A percentile compares a stretch with the other conserved stretches of the same genome.
These are phyloP conservation scores for Plasmodium inui DNA, from an alignment of 169 alveolate species.

Conservation along the genomic window DNA sequence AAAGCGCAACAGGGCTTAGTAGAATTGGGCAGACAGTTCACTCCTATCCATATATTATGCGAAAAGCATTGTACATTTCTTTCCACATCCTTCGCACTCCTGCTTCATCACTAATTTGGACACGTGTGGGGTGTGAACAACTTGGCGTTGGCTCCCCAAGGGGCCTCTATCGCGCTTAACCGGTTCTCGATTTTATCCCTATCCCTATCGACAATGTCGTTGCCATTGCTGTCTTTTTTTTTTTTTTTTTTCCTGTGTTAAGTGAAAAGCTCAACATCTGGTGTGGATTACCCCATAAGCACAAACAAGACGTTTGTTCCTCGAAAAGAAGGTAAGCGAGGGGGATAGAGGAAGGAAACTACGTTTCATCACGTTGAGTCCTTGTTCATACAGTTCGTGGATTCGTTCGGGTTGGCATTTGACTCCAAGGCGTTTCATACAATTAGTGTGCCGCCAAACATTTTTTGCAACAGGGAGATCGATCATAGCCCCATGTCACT, in stretches of 20 bases:
- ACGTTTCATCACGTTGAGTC: background rate
- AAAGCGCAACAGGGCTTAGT: background rate
- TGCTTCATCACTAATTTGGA: background rate
- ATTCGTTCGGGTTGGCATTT: background rate
- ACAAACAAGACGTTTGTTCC: background rate
- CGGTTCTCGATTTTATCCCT: background rate
- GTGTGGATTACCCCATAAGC: background rate
- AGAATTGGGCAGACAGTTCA: background rate
- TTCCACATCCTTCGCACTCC: background rate
- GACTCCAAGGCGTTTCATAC: background rate
- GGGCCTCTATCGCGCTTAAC: background rate
- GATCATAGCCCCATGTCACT: background rate
- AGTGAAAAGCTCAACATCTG: background rate
- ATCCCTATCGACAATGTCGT: background rate
- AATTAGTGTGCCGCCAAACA: background rate
- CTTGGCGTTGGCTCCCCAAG: background rate
- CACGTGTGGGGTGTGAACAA: background rate
- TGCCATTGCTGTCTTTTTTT: background rate
- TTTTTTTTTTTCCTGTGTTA: background rate
- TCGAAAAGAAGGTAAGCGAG: background rate
- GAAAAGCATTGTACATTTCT: background rate
- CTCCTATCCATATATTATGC: background rate
- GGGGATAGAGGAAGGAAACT: background rate
- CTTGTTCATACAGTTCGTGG: background rate
- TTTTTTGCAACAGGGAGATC: background rate